Evolutionary conservation across 176 grass and related monocot species (phyloP), one percentile per base, ranked within the genome.

Genomic region (Carex littledalei): DNA sequence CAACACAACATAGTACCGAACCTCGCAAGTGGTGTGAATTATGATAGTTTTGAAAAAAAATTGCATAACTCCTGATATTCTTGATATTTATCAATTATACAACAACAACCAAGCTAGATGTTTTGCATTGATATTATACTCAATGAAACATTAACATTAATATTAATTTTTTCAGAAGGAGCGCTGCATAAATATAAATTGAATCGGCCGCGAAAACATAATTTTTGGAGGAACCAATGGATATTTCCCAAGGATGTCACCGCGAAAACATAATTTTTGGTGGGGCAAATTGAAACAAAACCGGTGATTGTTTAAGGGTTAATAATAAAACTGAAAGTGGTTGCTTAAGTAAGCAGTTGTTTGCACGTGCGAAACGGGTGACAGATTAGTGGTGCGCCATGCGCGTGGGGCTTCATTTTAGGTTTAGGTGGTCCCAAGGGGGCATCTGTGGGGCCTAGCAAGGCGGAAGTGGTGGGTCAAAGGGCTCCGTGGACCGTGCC

Each of bases 401-500:
- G 37, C 17, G 67, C 67, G 67, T 71, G 67, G 67, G 17, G 49
- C n/a, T 26, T 22, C 24, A 29, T 54, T 41, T 54, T 76, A 66
- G 70, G 43, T 31, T 59, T 59, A 16, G 84, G 60, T 86, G 84
- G 84, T 61, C 84, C 73, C 73, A 29, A 12, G 0, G 20, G 32
- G 24, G 53, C 14, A 39, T 61, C 29, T 63, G 78, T 81, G 78
- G 78, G 58, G 32, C 78, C 32, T 2, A 0, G 29, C 3, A 31
- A 63, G 59, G 57, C 78, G 55, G 5, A 4, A 79, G 61, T 81
- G 26, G 85, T 67, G 72, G 74, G 85, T 69, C 66, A 85, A 77
- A 59, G 69, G 2, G 26, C 62, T 81, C 63, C 78, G 85, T 87
- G 85, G 78, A 59, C 85, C 77, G 78, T 69, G 85, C 58, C 47